Evolutionary conservation across 2,329 filamentous ascomycete species (phyloP), one percentile per base, ranked within the genome.

Genomic region (Ophiocordyceps camponoti-leonardi): DNA sequence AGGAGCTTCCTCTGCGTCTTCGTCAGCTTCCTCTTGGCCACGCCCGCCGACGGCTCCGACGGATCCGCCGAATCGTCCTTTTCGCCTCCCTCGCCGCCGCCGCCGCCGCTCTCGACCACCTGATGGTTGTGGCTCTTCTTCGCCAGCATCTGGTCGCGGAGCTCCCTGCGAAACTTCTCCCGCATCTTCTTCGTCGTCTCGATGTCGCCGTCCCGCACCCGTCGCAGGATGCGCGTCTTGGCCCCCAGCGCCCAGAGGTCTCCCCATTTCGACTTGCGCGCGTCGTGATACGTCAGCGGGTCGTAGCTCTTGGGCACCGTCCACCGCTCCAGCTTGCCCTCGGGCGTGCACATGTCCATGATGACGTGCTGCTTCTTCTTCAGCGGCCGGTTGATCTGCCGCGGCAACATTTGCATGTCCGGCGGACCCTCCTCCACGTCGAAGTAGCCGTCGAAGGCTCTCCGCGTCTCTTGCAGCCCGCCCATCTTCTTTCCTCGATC

Each of bases 171-270:
- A 14, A 39, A 39, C 35, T 18, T 18, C n/a, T 19, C n/a, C 6
- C 35, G 35, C 35, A 39, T 39, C 44, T 61, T 53, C 52, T 54
- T 60, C 49, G 52, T 57, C 53, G 62, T 57, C 42, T 58, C 55
- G n/a, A 71, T 62, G 42, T 64, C 63, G 50, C 83, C 83, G 3
- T 83, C 62, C 8, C 79, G 74, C 41, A 83, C 65, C 14, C 66
- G 68, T 42, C 84, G 68, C 2, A 63, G 57, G 4, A 83, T 73
- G 13, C 86, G 73, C 0, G 86, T 93, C 71, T 96, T 96, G 20
- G 88, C 90, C 0, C 92, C 92, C 0, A 96, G 69, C 1, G 90
- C 87, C 92, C 92, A 98, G 11, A 96, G 69, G 59, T 96, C 92
- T 37, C 92, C 92, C 92, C 90, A 96, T 45, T 67, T 67, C 0